Evolutionary conservation across 2,329 filamentous ascomycete genomes (phyloP), one percentile per base, ranked within the genome.

Genomic region (Colletotrichum cuscutae): DNA sequence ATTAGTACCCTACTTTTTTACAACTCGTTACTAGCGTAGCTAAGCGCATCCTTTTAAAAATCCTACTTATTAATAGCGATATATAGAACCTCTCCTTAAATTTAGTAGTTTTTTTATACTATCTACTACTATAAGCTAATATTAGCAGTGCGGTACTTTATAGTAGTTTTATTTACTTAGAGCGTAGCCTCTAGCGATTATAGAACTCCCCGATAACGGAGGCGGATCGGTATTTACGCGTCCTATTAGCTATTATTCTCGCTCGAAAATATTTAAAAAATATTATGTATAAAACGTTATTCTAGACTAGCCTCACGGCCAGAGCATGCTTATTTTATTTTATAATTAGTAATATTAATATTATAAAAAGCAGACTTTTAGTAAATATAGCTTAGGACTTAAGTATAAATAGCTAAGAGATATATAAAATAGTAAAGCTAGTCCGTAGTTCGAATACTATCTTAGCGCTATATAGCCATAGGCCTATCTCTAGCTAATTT

Each of bases 201-300:
- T 11, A 42, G 13, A 42, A 37, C 4, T 37, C 52, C 46, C 11
- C 4, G 7, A 42, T 56, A 22, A 65, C 22, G 2, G 15, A 65
- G n/a, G n/a, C 15, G 3, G 6, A 19, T 3, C 3, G 22, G 52
- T 22, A 28, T 37, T 24, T 46, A 12, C 62, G 52, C 28, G 12
- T 65, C 52, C 30, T 65, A 30, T 35, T 26, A n/a, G 52, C 35
- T 15, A 58, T 66, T 5, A 59, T 66, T 19, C 32, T 66, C 24
- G 35, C 54, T 26, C 26, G 19, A 37, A 66, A 66, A 58, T 52
- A 66, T 6, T 11, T 66, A 6, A 35, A 64, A 57, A 15, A 65
- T 13, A 26, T 24, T 53, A 59, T 37, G 19, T 35, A 66, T 19
- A 26, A 59, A 49, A 66, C 35, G 54, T 26, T 8, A 26, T 66